Evolutionary conservation across 371 early-diverging fungal species (phyloP).

Genomic region (Ordospora colligata): DNA sequence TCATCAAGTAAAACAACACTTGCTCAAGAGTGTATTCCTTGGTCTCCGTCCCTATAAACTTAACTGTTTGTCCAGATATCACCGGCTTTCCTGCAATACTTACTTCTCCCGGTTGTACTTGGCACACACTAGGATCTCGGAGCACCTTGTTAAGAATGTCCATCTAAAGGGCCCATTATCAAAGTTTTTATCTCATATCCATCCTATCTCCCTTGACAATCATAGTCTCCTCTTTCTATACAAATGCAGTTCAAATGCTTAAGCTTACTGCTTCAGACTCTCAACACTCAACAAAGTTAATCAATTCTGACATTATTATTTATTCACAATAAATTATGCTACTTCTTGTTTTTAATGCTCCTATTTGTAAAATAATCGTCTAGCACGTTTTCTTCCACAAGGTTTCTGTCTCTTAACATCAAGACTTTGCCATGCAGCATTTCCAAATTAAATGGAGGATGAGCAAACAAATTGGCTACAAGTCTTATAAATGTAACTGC

Average conservation of each 20-base stretch:
- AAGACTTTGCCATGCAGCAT: conserved; percentile 17
- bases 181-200: too few relatives aligned
- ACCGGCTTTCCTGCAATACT: not conserved
- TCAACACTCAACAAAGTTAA: too few relatives aligned
- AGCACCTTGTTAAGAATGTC: not conserved
- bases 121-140: not conserved
- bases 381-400: conserved; percentile 4
- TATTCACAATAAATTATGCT: not conserved
- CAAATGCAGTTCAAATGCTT: too few relatives aligned
- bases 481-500: conserved; percentile 47
- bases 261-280: too few relatives aligned
- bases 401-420: conserved; percentile 25
- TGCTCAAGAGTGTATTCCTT: conserved; percentile 34
- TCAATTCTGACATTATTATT: not conserved
- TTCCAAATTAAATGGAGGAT: conserved; percentile 51
- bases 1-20: conserved; percentile 18
- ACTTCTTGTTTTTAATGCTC: not conserved
- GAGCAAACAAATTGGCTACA: conserved; percentile 50
- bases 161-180: conserved; percentile 3
- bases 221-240: too few relatives aligned
- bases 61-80: not conserved
- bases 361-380: conserved; percentile 30
- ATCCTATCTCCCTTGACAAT: too few relatives aligned
- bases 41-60: conserved; percentile 9
- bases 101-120: not conserved